Percentiles rank a stretch among this genome's conserved stretches.
Conservation (phyloP, 768 basidiomycete species). For the Tylopilus plumbeoviolaceoides region DNA sequence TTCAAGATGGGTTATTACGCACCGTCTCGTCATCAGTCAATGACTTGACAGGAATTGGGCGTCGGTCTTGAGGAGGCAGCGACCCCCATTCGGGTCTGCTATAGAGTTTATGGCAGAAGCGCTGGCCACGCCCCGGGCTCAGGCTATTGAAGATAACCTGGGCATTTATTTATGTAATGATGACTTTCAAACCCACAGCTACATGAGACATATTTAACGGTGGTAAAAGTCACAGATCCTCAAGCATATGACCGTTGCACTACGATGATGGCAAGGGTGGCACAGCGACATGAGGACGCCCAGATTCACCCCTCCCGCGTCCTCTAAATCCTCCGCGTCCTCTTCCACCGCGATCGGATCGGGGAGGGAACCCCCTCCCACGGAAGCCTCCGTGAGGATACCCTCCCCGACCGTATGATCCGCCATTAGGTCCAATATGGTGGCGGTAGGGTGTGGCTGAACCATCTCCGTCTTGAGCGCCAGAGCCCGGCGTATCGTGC, state of each 20-base stretch:
- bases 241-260: background rate
- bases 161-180: too few relatives aligned
- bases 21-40: too few relatives aligned
- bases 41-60: too few relatives aligned
- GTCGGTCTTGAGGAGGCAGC: too few relatives aligned
- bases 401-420: constrained; percentile 31
- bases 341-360: constrained; percentile 30
- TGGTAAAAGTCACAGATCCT: background rate
- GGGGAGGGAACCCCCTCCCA: constrained; percentile 31
- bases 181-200: too few relatives aligned
- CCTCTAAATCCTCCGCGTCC: constrained; percentile 31
- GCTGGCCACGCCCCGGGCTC: too few relatives aligned
- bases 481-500: background rate
- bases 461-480: constrained; percentile 3
- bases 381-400: constrained; percentile 27
- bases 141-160: too few relatives aligned
- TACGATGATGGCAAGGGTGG: background rate
- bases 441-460: background rate
- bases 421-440: constrained; percentile 18
- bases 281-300: background rate
- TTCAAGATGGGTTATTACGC: too few relatives aligned
- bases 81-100: too few relatives aligned
- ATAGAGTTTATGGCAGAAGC: too few relatives aligned
- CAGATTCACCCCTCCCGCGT: constrained; percentile 27
- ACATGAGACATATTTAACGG: too few relatives aligned